Evolutionary conservation across 257 asterid species (phyloP).

Genomic region (Scutellaria galericulata): DNA sequence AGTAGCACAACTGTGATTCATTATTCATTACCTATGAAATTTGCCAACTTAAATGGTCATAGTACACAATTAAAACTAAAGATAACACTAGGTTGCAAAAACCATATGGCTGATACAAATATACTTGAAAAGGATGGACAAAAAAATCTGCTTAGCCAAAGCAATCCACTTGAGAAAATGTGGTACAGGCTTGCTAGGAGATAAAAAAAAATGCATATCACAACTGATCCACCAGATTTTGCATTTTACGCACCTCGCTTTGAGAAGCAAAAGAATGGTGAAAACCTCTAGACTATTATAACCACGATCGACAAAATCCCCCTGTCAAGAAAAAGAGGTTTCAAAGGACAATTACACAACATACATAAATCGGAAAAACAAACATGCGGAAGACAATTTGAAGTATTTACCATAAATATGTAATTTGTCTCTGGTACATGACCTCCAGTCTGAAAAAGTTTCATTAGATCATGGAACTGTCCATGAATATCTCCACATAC

Average conservation of each 20-base stretch:
- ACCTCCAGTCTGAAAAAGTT: slow-evolving; percentile 95
- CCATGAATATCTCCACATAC: slow-evolving; percentile 96
- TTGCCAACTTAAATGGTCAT: not conserved
- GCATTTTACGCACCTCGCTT: slow-evolving; percentile 74
- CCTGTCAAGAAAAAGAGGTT: slow-evolving; percentile 51
- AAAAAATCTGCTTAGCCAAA: slow-evolving; percentile 15
- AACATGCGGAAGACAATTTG: not conserved
- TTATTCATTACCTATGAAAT: not conserved
- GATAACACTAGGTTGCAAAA: slow-evolving; percentile 1
- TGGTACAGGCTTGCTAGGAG: slow-evolving; percentile 6
- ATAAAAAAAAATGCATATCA: not conserved
- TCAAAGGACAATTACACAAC: slow-evolving; percentile 19
- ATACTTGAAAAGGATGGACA: slow-evolving; percentile 13
- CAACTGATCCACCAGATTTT: not conserved
- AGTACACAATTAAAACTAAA: not conserved
- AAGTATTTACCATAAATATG: slow-evolving; percentile 75
- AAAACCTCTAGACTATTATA: slow-evolving; percentile 98
- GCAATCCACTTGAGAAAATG: not conserved
- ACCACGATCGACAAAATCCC: slow-evolving; percentile 99
- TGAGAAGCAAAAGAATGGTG: slow-evolving; percentile 94
- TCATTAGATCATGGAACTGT: slow-evolving; percentile 91
- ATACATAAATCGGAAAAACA: slow-evolving; percentile 15
- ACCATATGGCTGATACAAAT: slow-evolving; percentile 8
- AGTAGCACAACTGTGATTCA: not conserved
- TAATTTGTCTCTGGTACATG: slow-evolving; percentile 90